Base-by-base conservation (phyloP, 2,329 filamentous ascomycete genomes). In the Fusarium denticulatum region DNA sequence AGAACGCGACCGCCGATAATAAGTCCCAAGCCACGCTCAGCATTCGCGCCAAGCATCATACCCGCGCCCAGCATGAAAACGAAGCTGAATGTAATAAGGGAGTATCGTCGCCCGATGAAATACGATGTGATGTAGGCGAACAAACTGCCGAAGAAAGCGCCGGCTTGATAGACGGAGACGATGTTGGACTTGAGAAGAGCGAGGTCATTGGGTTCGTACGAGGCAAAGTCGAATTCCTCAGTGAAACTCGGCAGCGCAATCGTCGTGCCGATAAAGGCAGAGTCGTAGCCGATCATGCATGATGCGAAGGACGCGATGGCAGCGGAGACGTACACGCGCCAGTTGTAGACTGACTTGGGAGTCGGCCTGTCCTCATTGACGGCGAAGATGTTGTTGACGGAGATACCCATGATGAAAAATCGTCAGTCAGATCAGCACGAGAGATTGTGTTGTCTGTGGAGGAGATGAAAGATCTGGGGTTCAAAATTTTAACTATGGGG, bases 121-220 rank as follows among this genome's bases (percentile, higher is more conserved):
- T 92, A 90, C 24, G 88, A 90, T 34, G 89, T 87, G 9, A 85
- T 86, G 73, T 93, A 95, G 53, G 90, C 92, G 67, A 88, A 87
- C 37, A 94, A 82, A n/a, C 91, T 89, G 50, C 94, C 93, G 75
- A 96, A 95, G 84, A 96, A 95, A 64, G 93, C 93, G 63, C 93
- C 93, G 18, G 93, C 94, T 82, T 96, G 94, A 83, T 94, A 95
- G 64, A 92, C 89, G 24, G 92, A 94, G 67, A 95, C 93, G 67
- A 95, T 94, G 80, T 95, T 95, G 76, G 91, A 86, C 77, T 90
- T 91, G 55, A 93, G 84, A 8, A 93, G 82, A 40, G 90, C 87
- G 36, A 90, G 83, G 22, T 88, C 78, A 6, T 77, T 60, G 1
- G 79, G 59, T 16, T 79, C 81, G 82, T 91, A 88, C 5, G 82